These are phyloP conservation scores for Didymella keratinophila DNA, from an alignment of 2,329 filamentous ascomycete species.

Conservation along the genomic window DNA sequence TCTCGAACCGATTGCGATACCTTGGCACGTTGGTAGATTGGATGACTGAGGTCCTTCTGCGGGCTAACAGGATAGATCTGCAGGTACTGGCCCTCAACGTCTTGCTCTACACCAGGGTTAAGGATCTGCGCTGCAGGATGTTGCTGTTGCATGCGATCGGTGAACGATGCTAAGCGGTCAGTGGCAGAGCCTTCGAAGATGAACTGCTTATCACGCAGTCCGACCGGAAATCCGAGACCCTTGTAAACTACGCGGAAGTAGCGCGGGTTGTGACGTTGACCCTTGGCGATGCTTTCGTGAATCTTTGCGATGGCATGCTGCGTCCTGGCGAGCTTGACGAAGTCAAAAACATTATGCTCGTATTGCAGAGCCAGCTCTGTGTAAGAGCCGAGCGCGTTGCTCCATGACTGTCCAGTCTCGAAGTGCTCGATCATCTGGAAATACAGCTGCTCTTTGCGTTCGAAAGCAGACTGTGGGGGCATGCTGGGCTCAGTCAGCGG, in stretches of 20 bases:
- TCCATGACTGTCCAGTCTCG: conserved; percentile 94
- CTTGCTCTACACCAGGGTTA: conserved; percentile 72
- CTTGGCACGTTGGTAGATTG: conserved; percentile 86
- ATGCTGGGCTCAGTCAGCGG: conserved; percentile 77
- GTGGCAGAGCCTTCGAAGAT: conserved; percentile 83
- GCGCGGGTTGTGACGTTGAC: conserved; percentile 77
- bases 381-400: conserved; percentile 85
- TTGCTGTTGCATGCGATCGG: conserved; percentile 89
- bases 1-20: conserved; percentile 86
- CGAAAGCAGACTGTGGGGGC: conserved; percentile 84
- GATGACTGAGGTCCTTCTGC: conserved; percentile 81
- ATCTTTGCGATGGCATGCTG: conserved; percentile 91
- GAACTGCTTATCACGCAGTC: conserved; percentile 86
- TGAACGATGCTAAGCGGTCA: conserved; percentile 82
- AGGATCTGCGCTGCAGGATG: conserved; percentile 87
- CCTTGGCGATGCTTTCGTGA: conserved; percentile 86
- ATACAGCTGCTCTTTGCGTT: conserved; percentile 90
- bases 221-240: conserved; percentile 84
- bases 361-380: conserved; percentile 92
- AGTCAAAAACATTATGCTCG: conserved; percentile 88
- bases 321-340: conserved; percentile 86
- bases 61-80: conserved; percentile 82
- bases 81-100: conserved; percentile 89
- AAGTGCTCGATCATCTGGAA: conserved; percentile 95
- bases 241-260: conserved; percentile 93